Evolutionary conservation across 1,139 yeast species (phyloP), one percentile per base, ranked within the genome.

Genomic region (Pichia sp.): DNA sequence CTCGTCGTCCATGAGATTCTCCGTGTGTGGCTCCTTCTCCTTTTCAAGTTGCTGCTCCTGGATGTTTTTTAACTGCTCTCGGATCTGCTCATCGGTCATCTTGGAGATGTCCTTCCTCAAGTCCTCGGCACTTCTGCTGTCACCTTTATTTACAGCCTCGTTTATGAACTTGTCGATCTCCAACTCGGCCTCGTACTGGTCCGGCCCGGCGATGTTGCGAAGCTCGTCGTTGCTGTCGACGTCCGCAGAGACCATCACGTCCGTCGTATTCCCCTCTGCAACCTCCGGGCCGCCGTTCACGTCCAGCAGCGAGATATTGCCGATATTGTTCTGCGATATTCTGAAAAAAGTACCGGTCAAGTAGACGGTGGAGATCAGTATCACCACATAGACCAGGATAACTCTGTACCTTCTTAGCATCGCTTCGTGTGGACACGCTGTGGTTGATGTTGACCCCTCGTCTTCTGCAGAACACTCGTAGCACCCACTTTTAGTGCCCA

Each of bases 81-180:
- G 41, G 20, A 58, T 58, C 48, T 59, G 60, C 44, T 58, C 62
- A 47, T 59, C 61, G 6, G 61, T 56, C 52, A 58, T 47, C 20
- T 51, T 52, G 1, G 53, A 48, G 4, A 56, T n/a, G 33, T 54
- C 53, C 4, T 41, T 33, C 27, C 46, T 30, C 8, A 40, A 30
- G 2, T 40, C 45, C 6, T 16, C 17, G 2, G 43, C 42, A 6
- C 43, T 38, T 10, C 33, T 38, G 7, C 40, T 31, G 29, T 47
- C 53, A 12, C 34, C 48, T 38, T 14, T 16, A 20, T 44, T 20
- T 14, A 48, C 2, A 6, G 41, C 38, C 38, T 54, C 6, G 20
- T 51, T 51, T 6, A 54, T n/a, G 40, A 31, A 51, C 16, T 41
- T 33, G 3, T 54, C 54, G 17, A 54, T 41, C 33, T 51, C 50